phyloP scores from a whole-genome alignment of 2,329 filamentous ascomycete genomes.

The Neopestalotiopsis sp. region DNA sequence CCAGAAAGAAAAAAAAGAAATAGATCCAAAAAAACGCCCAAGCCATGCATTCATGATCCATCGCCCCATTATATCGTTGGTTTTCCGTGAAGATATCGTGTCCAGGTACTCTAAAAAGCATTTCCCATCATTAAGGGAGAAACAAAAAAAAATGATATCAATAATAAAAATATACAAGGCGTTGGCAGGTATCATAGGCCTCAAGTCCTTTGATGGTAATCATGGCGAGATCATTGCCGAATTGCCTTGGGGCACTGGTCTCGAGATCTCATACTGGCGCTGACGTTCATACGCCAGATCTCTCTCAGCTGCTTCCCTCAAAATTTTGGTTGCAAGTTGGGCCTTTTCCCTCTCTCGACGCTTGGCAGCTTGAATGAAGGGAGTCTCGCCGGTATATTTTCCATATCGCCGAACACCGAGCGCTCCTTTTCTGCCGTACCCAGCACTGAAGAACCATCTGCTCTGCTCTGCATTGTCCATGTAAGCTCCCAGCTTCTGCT shows the following conservation, averaged over 20 bases:
- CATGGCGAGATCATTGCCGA: conserved; percentile 21
- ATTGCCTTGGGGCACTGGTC: conserved; percentile 21
- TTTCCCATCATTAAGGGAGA: not conserved
- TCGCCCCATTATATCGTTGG: not conserved
- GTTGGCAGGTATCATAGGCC: not conserved
- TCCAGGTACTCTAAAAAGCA: not conserved
- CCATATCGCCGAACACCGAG: conserved; percentile 36
- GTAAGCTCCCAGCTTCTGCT: conserved; percentile 68
- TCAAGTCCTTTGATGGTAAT: not conserved
- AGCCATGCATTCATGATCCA: not conserved
- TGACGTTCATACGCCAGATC: not conserved
- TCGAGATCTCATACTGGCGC: conserved; percentile 16
- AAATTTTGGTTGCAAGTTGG: conserved; percentile 19
- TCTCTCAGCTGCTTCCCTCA: not conserved
- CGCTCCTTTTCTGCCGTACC: conserved; percentile 33
- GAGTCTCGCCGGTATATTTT: conserved; percentile 34
- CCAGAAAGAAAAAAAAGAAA: not conserved
- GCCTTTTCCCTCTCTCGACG: conserved; percentile 27
- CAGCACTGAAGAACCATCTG: conserved; percentile 58
- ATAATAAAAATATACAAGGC: not conserved
- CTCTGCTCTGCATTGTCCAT: conserved; percentile 52
- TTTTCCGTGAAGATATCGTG: not conserved
- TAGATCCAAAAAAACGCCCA: not conserved
- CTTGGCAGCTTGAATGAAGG: conserved; percentile 23
- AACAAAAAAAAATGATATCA: not conserved